These are phyloP conservation scores for Hanseniaspora meyeri DNA, from an alignment of 805 yeast species.

Conservation along the genomic window DNA sequence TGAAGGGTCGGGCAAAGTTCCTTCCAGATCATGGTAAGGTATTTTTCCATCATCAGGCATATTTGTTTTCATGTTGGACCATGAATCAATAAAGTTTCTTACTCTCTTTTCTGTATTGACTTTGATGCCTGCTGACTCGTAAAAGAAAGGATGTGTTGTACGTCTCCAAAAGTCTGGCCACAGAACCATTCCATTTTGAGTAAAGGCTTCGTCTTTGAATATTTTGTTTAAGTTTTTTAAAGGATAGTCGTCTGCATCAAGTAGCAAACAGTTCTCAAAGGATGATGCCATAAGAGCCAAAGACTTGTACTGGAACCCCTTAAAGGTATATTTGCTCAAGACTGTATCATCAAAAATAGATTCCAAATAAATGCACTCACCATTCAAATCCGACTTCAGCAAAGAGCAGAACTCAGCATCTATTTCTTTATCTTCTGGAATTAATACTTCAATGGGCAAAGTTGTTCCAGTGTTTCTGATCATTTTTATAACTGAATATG, in stretches of 20 bases:
- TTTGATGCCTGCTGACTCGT: conserved; percentile 50
- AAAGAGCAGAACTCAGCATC: conserved; percentile 56
- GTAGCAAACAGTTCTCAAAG: conserved; percentile 55
- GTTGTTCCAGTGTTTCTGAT: conserved; percentile 47
- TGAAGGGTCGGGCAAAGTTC: conserved; percentile 56
- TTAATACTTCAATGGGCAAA: conserved; percentile 64
- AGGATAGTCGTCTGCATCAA: conserved; percentile 71
- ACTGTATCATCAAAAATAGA: conserved; percentile 42
- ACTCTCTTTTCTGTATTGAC: conserved; percentile 32
- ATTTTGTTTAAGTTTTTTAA: conserved; percentile 49
- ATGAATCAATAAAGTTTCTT: conserved; percentile 28
- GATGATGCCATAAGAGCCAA: conserved; percentile 60
- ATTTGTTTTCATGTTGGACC: conserved; percentile 24
- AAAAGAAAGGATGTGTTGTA: conserved; percentile 62
- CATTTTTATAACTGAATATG: conserved; percentile 51
- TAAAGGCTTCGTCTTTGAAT: conserved; percentile 47
- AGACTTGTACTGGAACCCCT: conserved; percentile 57
- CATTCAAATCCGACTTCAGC: conserved; percentile 32
- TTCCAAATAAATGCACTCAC: conserved; percentile 53
- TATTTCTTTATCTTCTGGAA: conserved; percentile 55
- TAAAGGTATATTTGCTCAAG: conserved; percentile 37
- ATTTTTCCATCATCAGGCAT: conserved; percentile 22
- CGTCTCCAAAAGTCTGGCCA: conserved; percentile 92
- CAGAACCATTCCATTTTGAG: conserved; percentile 37
- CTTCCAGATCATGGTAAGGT: conserved; percentile 47